Conservation (phyloP, 73 alveolate species). For the Tetrahymena borealis region DNA sequence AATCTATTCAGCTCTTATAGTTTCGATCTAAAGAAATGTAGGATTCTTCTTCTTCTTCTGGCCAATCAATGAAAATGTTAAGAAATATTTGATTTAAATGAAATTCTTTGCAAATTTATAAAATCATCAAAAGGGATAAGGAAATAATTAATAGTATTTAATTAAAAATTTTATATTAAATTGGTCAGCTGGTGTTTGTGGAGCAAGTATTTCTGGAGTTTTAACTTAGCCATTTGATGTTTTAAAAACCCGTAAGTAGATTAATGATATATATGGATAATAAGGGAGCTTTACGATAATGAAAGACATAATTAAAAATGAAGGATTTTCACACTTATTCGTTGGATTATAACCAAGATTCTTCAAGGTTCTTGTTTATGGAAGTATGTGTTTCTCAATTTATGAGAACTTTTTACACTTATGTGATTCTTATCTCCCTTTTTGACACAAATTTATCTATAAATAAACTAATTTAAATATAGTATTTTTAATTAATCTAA, state of each 20-base stretch:
- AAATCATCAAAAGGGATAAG: not conserved
- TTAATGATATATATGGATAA: not conserved
- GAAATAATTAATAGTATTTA: not conserved
- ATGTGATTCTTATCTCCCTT: not conserved
- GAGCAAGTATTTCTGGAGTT: not conserved
- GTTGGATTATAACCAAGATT: not conserved
- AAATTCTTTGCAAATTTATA: not conserved
- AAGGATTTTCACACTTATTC: not conserved
- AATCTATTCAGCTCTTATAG: not conserved
- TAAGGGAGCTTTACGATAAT: not conserved
- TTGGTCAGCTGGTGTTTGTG: not conserved
- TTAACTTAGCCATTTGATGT: not conserved
- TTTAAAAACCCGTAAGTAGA: not conserved
- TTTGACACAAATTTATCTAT: not conserved
- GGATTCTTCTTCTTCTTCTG: not conserved
- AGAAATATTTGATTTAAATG: not conserved
- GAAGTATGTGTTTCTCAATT: not conserved
- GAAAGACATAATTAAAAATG: not conserved
- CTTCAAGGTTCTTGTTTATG: not conserved
- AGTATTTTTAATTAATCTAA: not conserved
- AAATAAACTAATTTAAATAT: not conserved
- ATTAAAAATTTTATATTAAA: not conserved
- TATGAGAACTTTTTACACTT: not conserved
- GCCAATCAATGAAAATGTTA: not conserved
- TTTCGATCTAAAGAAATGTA: not conserved